Base-by-base conservation (phyloP, 2,329 filamentous ascomycete genomes). In the Metarhizium robertsii region DNA sequence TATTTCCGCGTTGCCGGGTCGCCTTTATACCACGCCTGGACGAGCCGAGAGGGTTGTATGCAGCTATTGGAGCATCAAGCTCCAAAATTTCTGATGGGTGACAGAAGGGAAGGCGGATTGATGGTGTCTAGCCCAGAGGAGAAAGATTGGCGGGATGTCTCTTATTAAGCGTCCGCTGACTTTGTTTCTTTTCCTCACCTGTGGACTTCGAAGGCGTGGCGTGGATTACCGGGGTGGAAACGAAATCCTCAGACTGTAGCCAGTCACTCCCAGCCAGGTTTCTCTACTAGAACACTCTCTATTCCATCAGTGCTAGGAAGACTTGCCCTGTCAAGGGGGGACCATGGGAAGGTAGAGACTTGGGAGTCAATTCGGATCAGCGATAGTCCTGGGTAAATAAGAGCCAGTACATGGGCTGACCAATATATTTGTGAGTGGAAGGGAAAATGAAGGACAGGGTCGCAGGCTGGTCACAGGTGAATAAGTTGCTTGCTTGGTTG, bases 201-300 rank as follows among this genome's bases (percentile, higher is more conserved):
- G 20, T 53, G 49, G 36, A 52, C 48, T 51, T 47, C 32, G 38
- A 38, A 46, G 53, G 53, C 51, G 46, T 53, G 55, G 40, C 51
- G 49, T 50, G 53, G 53, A 43, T 53, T 53, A 52, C 53, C 47
- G 20, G 55, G 54, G 59, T 53, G 51, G 54, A 32, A 51, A 54
- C n/a, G 50, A 32, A 53, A 56, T 8, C 32, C 32, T 34, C 32
- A 34, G 32, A 34, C 32, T 34, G 32, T 34, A 34, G 42, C 42
- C 42, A 20, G 42, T 45, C 13, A 53, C 29, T 50, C 46, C 18
- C 49, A 42, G 48, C 47, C 18, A 29, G 20, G 18, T 43, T 43
- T 52, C 18, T 52, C 18, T 25, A 42, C 34, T 32, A 42, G 14
- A 40, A 52, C 43, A 25, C n/a, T 25, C 30, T 11, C 45, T 48